Conservation (phyloP, 2,329 filamentous ascomycete genomes). For the Xylariaceae sp. region DNA sequence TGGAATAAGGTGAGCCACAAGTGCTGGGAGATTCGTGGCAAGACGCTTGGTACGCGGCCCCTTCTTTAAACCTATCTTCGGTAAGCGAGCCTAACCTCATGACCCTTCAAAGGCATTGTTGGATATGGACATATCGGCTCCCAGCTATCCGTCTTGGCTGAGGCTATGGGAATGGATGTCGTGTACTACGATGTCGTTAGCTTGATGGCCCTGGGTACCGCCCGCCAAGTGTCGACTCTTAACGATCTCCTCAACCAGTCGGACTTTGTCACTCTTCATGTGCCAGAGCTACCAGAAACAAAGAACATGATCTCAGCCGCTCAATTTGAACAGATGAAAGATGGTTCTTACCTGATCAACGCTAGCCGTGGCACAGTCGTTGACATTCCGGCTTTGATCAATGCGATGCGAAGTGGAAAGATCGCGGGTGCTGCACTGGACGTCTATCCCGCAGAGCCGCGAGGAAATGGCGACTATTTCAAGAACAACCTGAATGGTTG, state of each 20-base stretch:
- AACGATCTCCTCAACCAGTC: conserved; percentile 71
- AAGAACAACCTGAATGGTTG: conserved; percentile 76
- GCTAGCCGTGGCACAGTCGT: conserved; percentile 91
- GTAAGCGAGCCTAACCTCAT: conserved; percentile 6
- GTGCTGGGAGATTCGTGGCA: conserved; percentile 98
- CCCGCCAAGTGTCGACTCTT: conserved; percentile 75
- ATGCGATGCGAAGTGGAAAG: conserved; percentile 80
- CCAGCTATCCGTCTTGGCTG: conserved; percentile 89
- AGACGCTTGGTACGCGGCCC: conserved; percentile 81
- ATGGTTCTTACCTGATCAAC: conserved; percentile 91
- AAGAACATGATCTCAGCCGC: conserved; percentile 81
- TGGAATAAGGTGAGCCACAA: conserved; percentile 98
- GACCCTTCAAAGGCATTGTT: conserved; percentile 63
- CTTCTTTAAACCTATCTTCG: neutral
- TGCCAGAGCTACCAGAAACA: conserved; percentile 89
- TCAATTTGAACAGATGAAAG: conserved; percentile 86
- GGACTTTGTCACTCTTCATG: conserved; percentile 93
- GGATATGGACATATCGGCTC: conserved; percentile 97
- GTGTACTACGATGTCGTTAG: conserved; percentile 96
- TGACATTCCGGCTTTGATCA: conserved; percentile 86
- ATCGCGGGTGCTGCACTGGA: conserved; percentile 93
- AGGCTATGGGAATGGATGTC: conserved; percentile 96
- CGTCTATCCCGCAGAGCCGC: conserved; percentile 91
- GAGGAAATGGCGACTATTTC: conserved; percentile 93
- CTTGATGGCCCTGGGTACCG: conserved; percentile 88